Conservation (phyloP, 2,329 filamentous ascomycete genomes). For the Fusarium pininemorale region DNA sequence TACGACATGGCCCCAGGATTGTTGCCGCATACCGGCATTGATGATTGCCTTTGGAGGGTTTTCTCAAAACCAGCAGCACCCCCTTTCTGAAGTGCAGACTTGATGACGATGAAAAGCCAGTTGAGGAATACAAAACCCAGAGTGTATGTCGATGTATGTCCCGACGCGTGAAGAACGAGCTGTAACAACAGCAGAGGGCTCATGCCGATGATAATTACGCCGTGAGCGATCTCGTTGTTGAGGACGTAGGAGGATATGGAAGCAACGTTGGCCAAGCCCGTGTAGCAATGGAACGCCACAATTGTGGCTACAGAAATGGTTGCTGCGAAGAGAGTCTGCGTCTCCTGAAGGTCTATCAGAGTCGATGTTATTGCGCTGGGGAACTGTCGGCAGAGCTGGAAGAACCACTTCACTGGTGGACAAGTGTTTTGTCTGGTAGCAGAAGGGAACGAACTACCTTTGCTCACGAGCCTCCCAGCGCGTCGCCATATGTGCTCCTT, state of each 20-base stretch:
- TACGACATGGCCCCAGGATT: not conserved
- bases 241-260: not conserved
- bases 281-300: not conserved
- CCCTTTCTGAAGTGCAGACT: not conserved
- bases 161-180: not conserved
- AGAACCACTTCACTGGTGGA: not conserved
- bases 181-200: not conserved
- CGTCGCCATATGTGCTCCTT: not conserved
- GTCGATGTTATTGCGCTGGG: not conserved
- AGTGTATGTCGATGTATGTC: not conserved
- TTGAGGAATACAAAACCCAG: not conserved
- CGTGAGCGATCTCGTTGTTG: not conserved
- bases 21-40: accelerated
- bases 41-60: not conserved
- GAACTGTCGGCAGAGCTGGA: not conserved
- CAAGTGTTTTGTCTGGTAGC: accelerated
- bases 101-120: not conserved
- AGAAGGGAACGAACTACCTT: accelerated
- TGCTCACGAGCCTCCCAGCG: not conserved
- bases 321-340: not conserved
- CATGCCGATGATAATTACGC: not conserved
- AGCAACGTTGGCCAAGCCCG: not conserved
- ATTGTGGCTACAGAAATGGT: not conserved
- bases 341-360: not conserved
- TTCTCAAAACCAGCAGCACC: not conserved